These are phyloP conservation scores for Rhododendron mucronatum DNA, from an alignment of 148 eudicot species.

Conservation along the genomic window DNA sequence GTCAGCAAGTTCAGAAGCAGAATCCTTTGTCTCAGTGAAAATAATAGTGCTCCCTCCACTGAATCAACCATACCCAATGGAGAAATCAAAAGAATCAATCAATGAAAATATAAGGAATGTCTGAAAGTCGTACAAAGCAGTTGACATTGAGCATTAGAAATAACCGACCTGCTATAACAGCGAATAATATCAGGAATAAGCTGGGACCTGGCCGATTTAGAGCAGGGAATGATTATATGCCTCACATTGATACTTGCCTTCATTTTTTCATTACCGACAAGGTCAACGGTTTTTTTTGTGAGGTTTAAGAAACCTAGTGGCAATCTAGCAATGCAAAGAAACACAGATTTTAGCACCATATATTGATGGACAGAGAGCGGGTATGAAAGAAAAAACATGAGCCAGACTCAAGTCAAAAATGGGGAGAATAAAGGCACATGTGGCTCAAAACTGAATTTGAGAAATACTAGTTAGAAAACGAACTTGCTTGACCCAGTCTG, in stretches of 20 bases:
- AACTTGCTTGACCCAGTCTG: constrained; percentile 80
- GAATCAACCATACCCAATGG: constrained; percentile 12
- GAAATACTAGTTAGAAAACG: not conserved
- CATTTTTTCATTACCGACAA: constrained; percentile 93
- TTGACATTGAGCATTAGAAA: not conserved
- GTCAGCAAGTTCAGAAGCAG: constrained; percentile 64
- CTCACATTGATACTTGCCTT: constrained; percentile 88
- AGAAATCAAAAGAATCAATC: constrained; percentile 3
- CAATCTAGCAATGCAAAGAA: constrained; percentile 36
- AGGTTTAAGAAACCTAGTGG: constrained; percentile 65
- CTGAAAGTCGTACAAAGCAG: not conserved
- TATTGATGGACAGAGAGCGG: not conserved
- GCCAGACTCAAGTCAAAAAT: not conserved
- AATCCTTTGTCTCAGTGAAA: constrained; percentile 82
- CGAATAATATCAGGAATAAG: constrained; percentile 93
- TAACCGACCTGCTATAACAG: constrained; percentile 72
- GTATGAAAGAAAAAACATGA: not conserved
- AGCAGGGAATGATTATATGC: constrained; percentile 87
- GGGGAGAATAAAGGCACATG: not conserved
- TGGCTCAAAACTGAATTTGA: not conserved
- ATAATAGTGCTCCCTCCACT: constrained; percentile 89
- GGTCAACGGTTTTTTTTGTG: constrained; percentile 83
- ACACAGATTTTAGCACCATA: not conserved
- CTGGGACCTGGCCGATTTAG: constrained; percentile 66
- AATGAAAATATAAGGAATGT: not conserved